Conservation (phyloP, 179 eudicot species). For the Spinacia oleracea region DNA sequence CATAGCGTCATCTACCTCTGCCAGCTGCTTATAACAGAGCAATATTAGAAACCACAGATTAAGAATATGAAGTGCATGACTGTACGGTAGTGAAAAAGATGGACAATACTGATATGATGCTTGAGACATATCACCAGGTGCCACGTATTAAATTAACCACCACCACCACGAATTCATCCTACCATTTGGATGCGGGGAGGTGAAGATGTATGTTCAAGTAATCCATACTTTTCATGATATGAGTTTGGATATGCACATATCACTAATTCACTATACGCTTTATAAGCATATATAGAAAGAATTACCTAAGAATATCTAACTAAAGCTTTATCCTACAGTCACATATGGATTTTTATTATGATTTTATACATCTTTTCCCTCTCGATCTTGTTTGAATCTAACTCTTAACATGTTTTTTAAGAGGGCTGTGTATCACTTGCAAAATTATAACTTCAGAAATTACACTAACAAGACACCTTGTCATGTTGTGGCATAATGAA, state of each 20-base stretch:
- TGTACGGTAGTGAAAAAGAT: not conserved
- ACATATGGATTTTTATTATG: not conserved
- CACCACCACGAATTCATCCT: not conserved
- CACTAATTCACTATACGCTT: not conserved
- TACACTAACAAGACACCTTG: not conserved
- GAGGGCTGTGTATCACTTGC: not conserved
- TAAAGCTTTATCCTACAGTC: not conserved
- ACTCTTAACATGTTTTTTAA: not conserved
- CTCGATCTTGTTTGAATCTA: not conserved
- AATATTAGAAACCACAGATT: slow-evolving; percentile 13
- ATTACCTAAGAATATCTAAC: not conserved
- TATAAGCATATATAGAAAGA: not conserved
- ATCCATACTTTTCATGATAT: not conserved
- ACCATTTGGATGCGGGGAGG: not conserved
- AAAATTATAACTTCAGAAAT: not conserved
- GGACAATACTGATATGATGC: not conserved
- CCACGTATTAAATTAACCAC: not conserved
- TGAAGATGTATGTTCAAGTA: not conserved
- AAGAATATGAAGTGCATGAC: not conserved
- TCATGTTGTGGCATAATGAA: not conserved
- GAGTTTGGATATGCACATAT: not conserved
- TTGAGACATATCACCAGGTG: not conserved
- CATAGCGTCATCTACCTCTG: slow-evolving; percentile 96
- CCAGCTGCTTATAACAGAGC: slow-evolving; percentile 37
- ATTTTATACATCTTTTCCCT: not conserved